Percentiles rank a stretch among this genome's conserved stretches.
Conservation (phyloP, 371 early-diverging fungal species). For the Ordospora pajunii region DNA sequence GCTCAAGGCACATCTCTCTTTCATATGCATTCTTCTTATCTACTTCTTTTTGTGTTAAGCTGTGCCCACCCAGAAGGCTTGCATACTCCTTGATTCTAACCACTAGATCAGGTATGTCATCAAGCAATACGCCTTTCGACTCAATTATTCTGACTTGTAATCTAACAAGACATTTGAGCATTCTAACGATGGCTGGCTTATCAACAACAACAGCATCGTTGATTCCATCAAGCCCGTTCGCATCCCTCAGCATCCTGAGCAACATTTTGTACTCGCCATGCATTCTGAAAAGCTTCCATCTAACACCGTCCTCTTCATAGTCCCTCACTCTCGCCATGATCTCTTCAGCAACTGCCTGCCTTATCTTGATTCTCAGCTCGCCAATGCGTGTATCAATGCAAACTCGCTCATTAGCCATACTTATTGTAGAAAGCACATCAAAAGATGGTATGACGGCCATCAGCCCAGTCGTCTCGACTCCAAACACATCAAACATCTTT, state of each 20-base stretch:
- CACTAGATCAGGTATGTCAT: not conserved
- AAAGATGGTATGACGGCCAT: not conserved
- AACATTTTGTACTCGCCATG: not conserved
- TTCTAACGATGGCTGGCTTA: not conserved
- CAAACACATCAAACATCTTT: not conserved
- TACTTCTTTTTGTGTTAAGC: not conserved
- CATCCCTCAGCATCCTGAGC: not conserved
- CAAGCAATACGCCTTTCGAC: not conserved
- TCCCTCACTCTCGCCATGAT: not conserved
- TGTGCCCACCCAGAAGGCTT: not conserved
- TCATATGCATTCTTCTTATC: not conserved
- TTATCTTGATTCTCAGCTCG: not conserved
- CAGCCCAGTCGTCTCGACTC: not conserved
- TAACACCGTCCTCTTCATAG: not conserved
- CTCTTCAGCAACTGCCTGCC: not conserved
- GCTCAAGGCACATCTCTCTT: not conserved
- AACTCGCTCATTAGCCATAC: not conserved
- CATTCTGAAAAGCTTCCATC: not conserved
- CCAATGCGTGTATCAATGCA: not conserved
- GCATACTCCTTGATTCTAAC: not conserved
- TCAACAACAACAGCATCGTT: not conserved
- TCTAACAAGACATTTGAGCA: not conserved
- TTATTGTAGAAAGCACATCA: not conserved
- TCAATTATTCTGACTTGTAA: not conserved
- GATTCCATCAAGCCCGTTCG: not conserved